phyloP scores from a whole-genome alignment of 768 basidiomycete genomes.

The Pluteus cervinus region DNA sequence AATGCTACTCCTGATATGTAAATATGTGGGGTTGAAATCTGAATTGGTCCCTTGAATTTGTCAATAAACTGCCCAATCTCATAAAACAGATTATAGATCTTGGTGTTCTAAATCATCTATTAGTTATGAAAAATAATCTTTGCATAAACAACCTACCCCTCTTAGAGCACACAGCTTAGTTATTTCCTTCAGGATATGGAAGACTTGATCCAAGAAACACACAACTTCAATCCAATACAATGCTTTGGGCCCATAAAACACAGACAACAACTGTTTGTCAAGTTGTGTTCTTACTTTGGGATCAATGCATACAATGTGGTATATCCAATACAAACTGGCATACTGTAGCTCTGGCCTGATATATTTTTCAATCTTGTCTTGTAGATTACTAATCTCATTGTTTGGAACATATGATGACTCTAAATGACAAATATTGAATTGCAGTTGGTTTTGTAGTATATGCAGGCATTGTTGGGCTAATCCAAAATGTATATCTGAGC shows the following conservation, averaged over 20 bases:
- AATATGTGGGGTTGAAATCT: slow-evolving; percentile 12
- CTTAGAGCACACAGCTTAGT: slow-evolving; percentile 23
- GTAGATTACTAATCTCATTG: slow-evolving; percentile 15
- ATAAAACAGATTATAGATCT: slow-evolving; percentile 5
- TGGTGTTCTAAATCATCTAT: slow-evolving; percentile 11
- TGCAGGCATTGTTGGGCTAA: slow-evolving; percentile 5
- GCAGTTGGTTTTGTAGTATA: slow-evolving; percentile 16
- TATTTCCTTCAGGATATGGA: too few relatives aligned
- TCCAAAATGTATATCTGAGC: slow-evolving; percentile 7
- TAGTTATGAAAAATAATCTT: slow-evolving; percentile 17
- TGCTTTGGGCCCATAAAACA: too few relatives aligned
- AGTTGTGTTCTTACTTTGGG: too few relatives aligned
- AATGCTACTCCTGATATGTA: slow-evolving; percentile 20
- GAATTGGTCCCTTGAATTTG: neutral
- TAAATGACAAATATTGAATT: slow-evolving; percentile 23
- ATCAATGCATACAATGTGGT: too few relatives aligned
- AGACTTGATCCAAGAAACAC: too few relatives aligned
- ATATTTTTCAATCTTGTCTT: slow-evolving; percentile 15
- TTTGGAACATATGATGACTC: slow-evolving; percentile 20
- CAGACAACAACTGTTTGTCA: too few relatives aligned
- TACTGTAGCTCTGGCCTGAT: too few relatives aligned
- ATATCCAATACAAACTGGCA: too few relatives aligned
- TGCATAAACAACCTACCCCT: slow-evolving; percentile 18
- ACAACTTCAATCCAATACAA: too few relatives aligned
- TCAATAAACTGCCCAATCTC: too few relatives aligned